A percentile compares a stretch with the other conserved stretches of the same genome.
These are phyloP conservation scores for Nicotiana tomentosiformis DNA, from an alignment of 257 asterid species.

Conservation along the genomic window DNA sequence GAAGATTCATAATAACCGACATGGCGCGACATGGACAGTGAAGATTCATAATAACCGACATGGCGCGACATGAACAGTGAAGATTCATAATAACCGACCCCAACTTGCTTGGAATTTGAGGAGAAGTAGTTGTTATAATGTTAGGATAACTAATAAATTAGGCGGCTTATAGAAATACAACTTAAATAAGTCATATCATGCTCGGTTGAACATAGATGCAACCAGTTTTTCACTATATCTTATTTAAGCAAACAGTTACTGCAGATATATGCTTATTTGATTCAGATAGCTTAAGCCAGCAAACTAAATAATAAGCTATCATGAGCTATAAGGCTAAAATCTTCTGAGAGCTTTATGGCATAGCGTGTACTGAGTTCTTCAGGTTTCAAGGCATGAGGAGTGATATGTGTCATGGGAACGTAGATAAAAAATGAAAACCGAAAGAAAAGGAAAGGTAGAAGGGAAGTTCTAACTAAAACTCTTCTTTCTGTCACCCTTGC, in stretches of 20 bases:
- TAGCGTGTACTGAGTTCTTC: neutral
- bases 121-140: neutral
- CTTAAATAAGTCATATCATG: neutral
- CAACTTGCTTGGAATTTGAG: neutral
- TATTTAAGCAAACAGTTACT: neutral
- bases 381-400: neutral
- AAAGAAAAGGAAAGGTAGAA: neutral
- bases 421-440: neutral
- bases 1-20: neutral
- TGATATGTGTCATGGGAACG: neutral
- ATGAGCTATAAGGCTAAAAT: neutral
- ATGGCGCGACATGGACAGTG: no score
- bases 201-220: neutral
- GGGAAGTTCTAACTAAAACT: neutral
- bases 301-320: neutral
- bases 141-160: neutral
- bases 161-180: neutral
- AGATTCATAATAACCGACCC: neutral
- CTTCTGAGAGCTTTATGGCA: neutral
- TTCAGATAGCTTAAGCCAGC: neutral
- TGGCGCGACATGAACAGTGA: no score
- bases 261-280: neutral
- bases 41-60: no score
- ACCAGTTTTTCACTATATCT: neutral
- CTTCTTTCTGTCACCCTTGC: neutral